Percentiles rank a stretch among this genome's conserved stretches.
phyloP scores from a whole-genome alignment of 768 basidiomycete species.

The Suillus discolor region DNA sequence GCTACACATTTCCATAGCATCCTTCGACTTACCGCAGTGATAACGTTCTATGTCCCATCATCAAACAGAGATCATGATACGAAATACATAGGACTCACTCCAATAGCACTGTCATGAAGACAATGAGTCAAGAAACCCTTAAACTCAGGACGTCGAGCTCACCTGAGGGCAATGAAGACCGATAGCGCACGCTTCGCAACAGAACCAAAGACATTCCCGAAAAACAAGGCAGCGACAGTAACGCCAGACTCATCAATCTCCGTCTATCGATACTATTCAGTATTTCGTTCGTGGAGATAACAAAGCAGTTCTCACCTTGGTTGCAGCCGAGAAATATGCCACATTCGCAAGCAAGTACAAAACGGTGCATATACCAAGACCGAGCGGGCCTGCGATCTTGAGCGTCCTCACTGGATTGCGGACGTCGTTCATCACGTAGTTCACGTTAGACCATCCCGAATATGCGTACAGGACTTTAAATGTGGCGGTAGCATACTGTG shows the following conservation, averaged over 20 bases:
- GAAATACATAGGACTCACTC: slow-evolving; percentile 20
- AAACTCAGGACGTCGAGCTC: neutral
- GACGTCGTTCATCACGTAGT: slow-evolving; percentile 63
- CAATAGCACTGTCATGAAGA: slow-evolving; percentile 34
- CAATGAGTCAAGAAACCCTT: neutral
- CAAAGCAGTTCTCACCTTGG: slow-evolving; percentile 19
- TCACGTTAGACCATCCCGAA: slow-evolving; percentile 56
- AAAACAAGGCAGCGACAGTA: slow-evolving; percentile 61
- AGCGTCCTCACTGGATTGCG: slow-evolving; percentile 61
- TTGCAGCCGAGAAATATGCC: slow-evolving; percentile 51
- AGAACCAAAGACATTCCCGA: slow-evolving; percentile 59
- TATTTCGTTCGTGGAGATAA: neutral
- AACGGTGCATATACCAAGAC: slow-evolving; percentile 52
- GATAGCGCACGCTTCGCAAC: slow-evolving; percentile 55
- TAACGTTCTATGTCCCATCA: slow-evolving; percentile 26
- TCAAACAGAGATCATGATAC: neutral
- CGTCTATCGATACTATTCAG: slow-evolving; percentile 24
- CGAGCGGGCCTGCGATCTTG: slow-evolving; percentile 62
- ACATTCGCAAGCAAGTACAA: slow-evolving; percentile 60
- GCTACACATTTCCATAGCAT: neutral
- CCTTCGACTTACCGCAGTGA: slow-evolving; percentile 29
- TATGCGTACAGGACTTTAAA: slow-evolving; percentile 58
- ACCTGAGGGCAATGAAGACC: slow-evolving; percentile 61
- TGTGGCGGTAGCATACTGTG: slow-evolving; percentile 60
- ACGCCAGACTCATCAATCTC: slow-evolving; percentile 51